Base-by-base conservation (phyloP, 2,329 filamentous ascomycete genomes). In the Cryphonectria parasitica region DNA sequence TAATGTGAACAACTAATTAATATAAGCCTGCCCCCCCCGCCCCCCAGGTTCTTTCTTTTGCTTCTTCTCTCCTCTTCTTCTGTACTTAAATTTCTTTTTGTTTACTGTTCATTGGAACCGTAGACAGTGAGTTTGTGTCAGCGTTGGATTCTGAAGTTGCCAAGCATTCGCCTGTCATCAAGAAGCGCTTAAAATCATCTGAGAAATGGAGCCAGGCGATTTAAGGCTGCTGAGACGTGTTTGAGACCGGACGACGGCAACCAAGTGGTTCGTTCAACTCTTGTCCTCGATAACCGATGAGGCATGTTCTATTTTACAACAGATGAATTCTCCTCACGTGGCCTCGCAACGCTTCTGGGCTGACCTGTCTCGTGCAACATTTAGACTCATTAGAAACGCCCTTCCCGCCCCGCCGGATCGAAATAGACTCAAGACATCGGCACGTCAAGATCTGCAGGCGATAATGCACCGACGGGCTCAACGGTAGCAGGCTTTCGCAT, bases 341-440 rank as follows among this genome's bases (percentile, higher is more conserved):
- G 54, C 28, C 25, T 34, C 54, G 28, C 52, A 28, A 25, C 15
- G 52, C 13, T 28, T 56, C 52, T 56, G n/a, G 49, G 22, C 22
- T 56, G 52, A 17, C 45, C 19, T 49, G 52, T 56, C n/a, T 56
- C 36, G 52, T 28, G 25, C 10, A 15, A 56, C 28, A 56, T 25
- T 28, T 56, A 17, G 28, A 34, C 54, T 19, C 31, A 58, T 58
- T 28, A 58, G 25, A 28, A 34, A 28, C 54, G 54, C 52, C 11
- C 25, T 56, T 56, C 25, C 49, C 52, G 25, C n/a, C n/a, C 28
- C 54, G 28, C 54, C 54, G 28, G 28, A 31, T 34, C 11, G 28
- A 58, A 58, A 58, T 58, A 58, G 54, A 58, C 54, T 58, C 54
- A 28, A 31, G 54, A 19, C 28, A 56, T 56, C 52, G 54, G 54